Base-by-base conservation (phyloP, 441 rosid genomes). In the Populus hybrid region DNA sequence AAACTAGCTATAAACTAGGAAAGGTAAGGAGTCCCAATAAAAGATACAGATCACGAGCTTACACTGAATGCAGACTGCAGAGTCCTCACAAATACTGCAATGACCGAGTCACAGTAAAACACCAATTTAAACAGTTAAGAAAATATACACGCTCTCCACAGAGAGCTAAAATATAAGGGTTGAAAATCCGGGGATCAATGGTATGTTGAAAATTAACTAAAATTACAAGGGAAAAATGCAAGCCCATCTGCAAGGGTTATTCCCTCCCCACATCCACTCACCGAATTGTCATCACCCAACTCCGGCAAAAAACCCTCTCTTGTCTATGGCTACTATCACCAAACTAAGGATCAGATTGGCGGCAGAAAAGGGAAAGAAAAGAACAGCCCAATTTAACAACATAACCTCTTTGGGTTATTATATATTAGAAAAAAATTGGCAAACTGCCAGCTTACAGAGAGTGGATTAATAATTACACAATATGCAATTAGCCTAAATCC, bases 401-500 rank as follows among this genome's bases (percentile, higher is more conserved):
- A 42, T 38, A 40, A 16, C 46, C 57, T 46, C 57, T 14, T 46
- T 46, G 57, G 23, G 23, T 59, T 6, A 50, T 71, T 77, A 79
- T 73, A 53, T 28, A 72, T 61, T 73, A 70, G 73, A 67, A 71
- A 36, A 12, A 69, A 24, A 19, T 78, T 65, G 63, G 71, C 8
- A 24, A 42, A 64, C 67, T 14, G 46, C 66, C 76, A 68, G 80
- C 80, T 73, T 75, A 73, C 59, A 67, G 50, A 81, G 30, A 69
- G 76, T 19, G 74, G 80, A 70, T 71, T 26, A 68, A 67, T 38
- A 69, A 70, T 38, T 50, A 67, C 57, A 59, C 69, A 67, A 65
- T 53, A 21, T 81, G 72, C 76, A 65, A 50, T 70, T 70, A 82
- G 36, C 81, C 73, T 66, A 42, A 65, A 70, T 79, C 78, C 80